phyloP scores from a whole-genome alignment of 495 filamentous ascomycete species.

The Penicillium steckii region DNA sequence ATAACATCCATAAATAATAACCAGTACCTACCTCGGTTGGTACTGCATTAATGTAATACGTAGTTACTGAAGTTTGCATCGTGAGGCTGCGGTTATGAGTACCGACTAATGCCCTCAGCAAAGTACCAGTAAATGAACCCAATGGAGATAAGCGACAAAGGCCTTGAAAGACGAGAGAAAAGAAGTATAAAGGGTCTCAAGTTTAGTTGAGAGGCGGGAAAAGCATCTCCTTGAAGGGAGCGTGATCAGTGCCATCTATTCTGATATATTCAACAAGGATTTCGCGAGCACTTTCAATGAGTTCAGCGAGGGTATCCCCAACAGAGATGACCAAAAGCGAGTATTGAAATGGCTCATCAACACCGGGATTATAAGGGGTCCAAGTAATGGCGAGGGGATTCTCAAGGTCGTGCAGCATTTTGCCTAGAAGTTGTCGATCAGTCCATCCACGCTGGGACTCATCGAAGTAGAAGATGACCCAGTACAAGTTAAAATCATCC shows the following conservation, averaged over 20 bases:
- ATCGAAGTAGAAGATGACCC: neutral
- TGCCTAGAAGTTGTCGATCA: neutral
- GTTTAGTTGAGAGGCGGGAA: too few relatives aligned
- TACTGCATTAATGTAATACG: neutral
- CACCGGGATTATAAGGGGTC: neutral
- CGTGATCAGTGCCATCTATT: too few relatives aligned
- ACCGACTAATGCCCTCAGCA: neutral
- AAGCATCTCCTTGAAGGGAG: too few relatives aligned
- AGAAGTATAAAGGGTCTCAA: too few relatives aligned
- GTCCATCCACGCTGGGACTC: neutral
- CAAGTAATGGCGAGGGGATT: neutral
- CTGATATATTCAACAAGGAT: too few relatives aligned
- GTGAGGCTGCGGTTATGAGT: neutral
- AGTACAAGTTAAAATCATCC: too few relatives aligned
- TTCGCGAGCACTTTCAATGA: too few relatives aligned
- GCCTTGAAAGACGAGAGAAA: too few relatives aligned
- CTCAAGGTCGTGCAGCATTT: neutral
- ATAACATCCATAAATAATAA: neutral
- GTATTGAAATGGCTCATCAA: neutral
- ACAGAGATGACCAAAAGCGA: neutral
- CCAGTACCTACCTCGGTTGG: too few relatives aligned
- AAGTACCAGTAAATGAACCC: too few relatives aligned
- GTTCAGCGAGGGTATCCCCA: neutral
- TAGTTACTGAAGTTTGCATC: neutral
- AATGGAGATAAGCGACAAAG: too few relatives aligned